These are phyloP conservation scores for Vitis hybrid DNA, from an alignment of 177 flowering plant genomes.

Conservation along the genomic window DNA sequence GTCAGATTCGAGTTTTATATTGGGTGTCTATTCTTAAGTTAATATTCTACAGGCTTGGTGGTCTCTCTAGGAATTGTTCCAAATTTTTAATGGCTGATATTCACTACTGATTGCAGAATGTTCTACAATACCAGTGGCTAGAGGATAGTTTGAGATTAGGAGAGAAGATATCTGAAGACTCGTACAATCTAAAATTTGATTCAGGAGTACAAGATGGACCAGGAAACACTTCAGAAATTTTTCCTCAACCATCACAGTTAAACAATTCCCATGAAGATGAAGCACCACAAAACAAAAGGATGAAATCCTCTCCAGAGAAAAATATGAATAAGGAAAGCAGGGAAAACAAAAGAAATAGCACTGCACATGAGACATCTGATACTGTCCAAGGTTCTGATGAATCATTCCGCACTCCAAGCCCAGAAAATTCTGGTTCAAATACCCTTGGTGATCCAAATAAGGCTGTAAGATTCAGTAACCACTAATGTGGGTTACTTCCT, in stretches of 20 bases:
- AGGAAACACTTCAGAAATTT: constrained; percentile 13
- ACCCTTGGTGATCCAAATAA: constrained; percentile 22
- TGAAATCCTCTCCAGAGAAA: constrained; percentile 28
- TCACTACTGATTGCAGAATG: constrained; percentile 40
- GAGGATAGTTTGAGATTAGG: constrained; percentile 83
- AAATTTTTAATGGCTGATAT: neutral
- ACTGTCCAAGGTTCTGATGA: constrained; percentile 20
- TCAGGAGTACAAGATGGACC: constrained; percentile 17
- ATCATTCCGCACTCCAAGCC: constrained; percentile 19
- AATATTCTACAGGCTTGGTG: neutral
- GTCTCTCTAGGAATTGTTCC: neutral
- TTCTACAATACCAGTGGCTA: constrained; percentile 82
- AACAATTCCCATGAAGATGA: constrained; percentile 22
- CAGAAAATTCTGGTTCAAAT: constrained; percentile 20
- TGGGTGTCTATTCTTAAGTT: neutral
- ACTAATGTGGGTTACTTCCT: neutral
- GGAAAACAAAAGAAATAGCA: constrained; percentile 16
- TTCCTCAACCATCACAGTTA: constrained; percentile 13
- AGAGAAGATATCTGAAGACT: constrained; percentile 63
- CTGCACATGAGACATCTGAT: constrained; percentile 13
- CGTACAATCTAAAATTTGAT: constrained; percentile 43
- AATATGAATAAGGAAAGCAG: constrained; percentile 11
- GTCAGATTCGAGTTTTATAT: too few species aligned
- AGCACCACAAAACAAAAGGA: constrained; percentile 29
- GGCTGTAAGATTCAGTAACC: constrained; percentile 38